Conservation (phyloP, 768 basidiomycete genomes). For the Naganishia randhawae region DNA sequence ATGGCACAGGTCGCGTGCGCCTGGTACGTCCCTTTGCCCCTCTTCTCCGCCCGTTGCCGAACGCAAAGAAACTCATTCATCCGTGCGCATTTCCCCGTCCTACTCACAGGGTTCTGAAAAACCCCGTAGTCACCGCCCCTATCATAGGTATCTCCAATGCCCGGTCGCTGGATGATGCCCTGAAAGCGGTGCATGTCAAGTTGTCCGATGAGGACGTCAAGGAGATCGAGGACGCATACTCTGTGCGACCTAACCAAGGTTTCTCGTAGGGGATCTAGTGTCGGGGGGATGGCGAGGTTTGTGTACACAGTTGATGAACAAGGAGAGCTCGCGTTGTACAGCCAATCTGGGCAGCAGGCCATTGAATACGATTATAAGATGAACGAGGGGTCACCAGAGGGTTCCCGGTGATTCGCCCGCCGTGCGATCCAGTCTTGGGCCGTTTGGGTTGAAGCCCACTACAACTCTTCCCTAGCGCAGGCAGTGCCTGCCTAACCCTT, state of each 20-base stretch:
- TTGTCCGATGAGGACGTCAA: conserved; percentile 30
- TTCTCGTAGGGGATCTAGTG: conserved; percentile 1
- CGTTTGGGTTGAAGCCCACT: too few species aligned
- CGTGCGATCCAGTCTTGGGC: too few species aligned
- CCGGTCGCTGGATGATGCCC: conserved; percentile 25
- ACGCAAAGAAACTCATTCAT: neutral
- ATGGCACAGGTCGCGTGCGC: conserved; percentile 56
- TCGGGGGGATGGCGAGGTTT: neutral
- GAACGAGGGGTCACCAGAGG: too few species aligned
- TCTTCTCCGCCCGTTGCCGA: neutral
- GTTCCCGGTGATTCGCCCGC: too few species aligned
- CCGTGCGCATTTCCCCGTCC: too few species aligned
- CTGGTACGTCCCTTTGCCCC: conserved; percentile 39
- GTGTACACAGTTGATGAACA: too few species aligned
- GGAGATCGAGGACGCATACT: conserved; percentile 32
- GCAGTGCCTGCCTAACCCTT: too few species aligned
- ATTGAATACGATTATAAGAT: too few species aligned
- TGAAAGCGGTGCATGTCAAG: conserved; percentile 25
- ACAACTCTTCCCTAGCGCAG: too few species aligned
- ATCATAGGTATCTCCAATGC: conserved; percentile 32
- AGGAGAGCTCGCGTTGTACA: too few species aligned
- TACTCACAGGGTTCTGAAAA: conserved; percentile 22
- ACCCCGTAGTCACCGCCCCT: conserved; percentile 34
- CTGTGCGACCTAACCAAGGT: conserved; percentile 21
- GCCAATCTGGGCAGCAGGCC: too few species aligned